Conservation (phyloP, 352 stramenopile species). For the Phytophthora pseudosyringae region DNA sequence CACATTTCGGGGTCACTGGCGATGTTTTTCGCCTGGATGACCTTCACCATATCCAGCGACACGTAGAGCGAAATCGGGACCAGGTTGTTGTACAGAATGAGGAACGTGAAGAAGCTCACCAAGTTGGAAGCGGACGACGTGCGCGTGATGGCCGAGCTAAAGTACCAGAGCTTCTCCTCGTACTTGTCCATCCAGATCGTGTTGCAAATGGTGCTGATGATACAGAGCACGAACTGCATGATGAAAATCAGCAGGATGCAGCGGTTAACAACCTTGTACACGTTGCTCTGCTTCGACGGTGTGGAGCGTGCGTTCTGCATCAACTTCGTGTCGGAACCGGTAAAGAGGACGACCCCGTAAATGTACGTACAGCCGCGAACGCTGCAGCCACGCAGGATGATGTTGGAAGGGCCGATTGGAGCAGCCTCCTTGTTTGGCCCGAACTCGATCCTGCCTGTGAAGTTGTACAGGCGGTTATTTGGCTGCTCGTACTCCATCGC, state of each 20-base stretch:
- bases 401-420: slow-evolving; percentile 68
- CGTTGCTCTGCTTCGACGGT: slow-evolving; percentile 77
- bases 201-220: slow-evolving; percentile 72
- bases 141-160: slow-evolving; percentile 29
- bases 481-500: slow-evolving; percentile 77
- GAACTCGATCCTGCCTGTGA: slow-evolving; percentile 55
- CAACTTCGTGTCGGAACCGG: slow-evolving; percentile 89
- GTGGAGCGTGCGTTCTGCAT: slow-evolving; percentile 77
- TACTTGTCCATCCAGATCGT: slow-evolving; percentile 53
- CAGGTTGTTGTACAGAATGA: slow-evolving; percentile 97
- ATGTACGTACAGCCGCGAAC: slow-evolving; percentile 65
- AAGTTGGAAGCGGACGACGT: slow-evolving; percentile 38
- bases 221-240: slow-evolving; percentile 62
- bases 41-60: slow-evolving; percentile 95
- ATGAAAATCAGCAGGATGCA: slow-evolving; percentile 77
- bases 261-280: slow-evolving; percentile 73
- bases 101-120: slow-evolving; percentile 94
- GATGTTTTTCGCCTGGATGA: slow-evolving; percentile 80
- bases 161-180: slow-evolving; percentile 55
- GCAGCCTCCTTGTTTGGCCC: slow-evolving; percentile 41
- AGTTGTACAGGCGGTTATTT: slow-evolving; percentile 83
- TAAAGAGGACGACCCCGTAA: slow-evolving; percentile 89
- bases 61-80: slow-evolving; percentile 98
- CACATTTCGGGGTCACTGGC: slow-evolving; percentile 75
- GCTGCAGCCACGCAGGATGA: slow-evolving; percentile 87